Base-by-base conservation (phyloP, 2,329 filamentous ascomycete genomes). In the Monosporascus sp. region DNA sequence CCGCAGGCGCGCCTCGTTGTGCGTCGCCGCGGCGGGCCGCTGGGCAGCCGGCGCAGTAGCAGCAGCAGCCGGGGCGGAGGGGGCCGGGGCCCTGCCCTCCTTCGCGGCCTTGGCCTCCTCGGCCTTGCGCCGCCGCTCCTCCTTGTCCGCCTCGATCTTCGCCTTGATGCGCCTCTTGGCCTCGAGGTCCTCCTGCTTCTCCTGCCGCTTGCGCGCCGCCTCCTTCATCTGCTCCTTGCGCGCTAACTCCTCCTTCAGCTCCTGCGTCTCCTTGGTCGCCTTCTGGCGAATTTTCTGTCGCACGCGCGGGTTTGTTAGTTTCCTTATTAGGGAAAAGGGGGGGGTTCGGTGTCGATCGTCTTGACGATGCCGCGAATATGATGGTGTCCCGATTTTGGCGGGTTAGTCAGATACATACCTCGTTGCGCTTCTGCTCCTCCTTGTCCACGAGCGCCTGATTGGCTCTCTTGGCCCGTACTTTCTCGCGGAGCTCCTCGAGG, bases 111-210 rank as follows among this genome's bases (percentile, higher is more conserved):
- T 96, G 63, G 91, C 89, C 53, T 84, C 78, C 65, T 96, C 94
- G 3, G 90, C 87, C 70, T 94, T 96, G 59, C 87, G 80, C 59
- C 89, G 86, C 51, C 94, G 85, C 65, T 93, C 91, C 62, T 90
- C 88, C 77, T 95, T 97, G 75, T 97, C 92, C 16, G 89, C 92
- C 62, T 94, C 92, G 59, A 99, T 96, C 79, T 92, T 92, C 53
- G 91, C 92, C 73, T 91, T 87, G 70, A 97, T 93, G 37, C 89
- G 84, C 72, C 87, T 89, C 78, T 93, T 94, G 11, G 91, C 93
- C 44, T 91, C 90, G 8, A 87, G 71, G 51, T 97, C 94, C 17
- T 88, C 90, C 43, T 82, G 75, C 76, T 97, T 97, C 75, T 99
- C 94, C 65, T 87, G 83, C 52, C 87, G 86, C 77, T 97, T 97